Evolutionary conservation across 129 eudicot genomes (phyloP).

Genomic region (Scalesia atractyloides): DNA sequence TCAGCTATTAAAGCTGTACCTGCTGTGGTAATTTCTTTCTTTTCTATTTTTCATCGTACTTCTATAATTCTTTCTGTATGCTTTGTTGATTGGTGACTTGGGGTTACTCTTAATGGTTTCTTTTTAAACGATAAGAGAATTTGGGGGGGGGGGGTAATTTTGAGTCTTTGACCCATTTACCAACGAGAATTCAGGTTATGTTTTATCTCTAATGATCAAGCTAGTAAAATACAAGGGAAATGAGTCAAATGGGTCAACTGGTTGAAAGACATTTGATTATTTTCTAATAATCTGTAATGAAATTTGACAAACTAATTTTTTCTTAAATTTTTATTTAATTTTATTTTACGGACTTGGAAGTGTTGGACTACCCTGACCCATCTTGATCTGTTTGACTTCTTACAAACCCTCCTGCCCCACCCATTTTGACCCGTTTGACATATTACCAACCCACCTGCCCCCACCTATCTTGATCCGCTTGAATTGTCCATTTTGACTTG

Average conservation of each 20-base stretch:
- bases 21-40: constrained; percentile 73
- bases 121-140: background rate
- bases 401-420: too few relatives aligned
- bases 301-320: background rate
- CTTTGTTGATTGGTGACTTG: background rate
- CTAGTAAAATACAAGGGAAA: background rate
- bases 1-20: constrained; percentile 78
- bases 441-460: background rate
- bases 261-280: background rate
- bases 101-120: background rate
- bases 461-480: too few relatives aligned
- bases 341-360: background rate
- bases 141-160: background rate
- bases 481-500: too few relatives aligned
- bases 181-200: background rate
- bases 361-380: background rate
- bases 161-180: background rate
- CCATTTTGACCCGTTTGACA: background rate
- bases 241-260: background rate
- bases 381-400: background rate
- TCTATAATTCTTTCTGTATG: background rate
- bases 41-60: background rate
- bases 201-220: constrained; percentile 2
- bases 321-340: background rate
- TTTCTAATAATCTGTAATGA: background rate